phyloP scores from a whole-genome alignment of 257 asterid genomes.

The Plantago ovata region DNA sequence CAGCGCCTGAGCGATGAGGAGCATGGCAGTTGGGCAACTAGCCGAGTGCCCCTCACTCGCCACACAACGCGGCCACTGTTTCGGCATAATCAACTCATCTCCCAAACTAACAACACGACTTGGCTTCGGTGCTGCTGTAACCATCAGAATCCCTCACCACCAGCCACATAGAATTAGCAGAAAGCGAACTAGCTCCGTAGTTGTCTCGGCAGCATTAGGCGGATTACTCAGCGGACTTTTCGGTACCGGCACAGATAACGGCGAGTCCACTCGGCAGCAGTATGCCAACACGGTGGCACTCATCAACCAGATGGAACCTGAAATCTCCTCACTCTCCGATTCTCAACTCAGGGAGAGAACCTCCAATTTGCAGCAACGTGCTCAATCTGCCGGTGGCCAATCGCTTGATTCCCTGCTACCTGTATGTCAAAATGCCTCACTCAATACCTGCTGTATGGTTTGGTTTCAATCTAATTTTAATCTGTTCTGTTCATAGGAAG shows the following conservation, averaged over 20 bases:
- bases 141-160: too few species aligned
- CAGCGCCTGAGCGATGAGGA: too few species aligned
- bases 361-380: slow-evolving; percentile 59
- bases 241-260: slow-evolving; percentile 57
- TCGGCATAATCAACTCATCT: too few species aligned
- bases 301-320: slow-evolving; percentile 67
- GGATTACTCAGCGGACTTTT: slow-evolving; percentile 88
- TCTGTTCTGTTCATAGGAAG: slow-evolving; percentile 61
- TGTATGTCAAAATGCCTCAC: slow-evolving; percentile 34
- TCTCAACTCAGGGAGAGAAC: slow-evolving; percentile 73
- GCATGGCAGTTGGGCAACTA: too few species aligned
- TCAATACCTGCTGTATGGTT: too few species aligned
- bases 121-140: too few species aligned
- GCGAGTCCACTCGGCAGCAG: slow-evolving; percentile 74
- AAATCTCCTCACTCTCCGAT: slow-evolving; percentile 72
- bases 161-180: too few species aligned
- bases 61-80: too few species aligned
- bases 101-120: too few species aligned
- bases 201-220: slow-evolving; percentile 58
- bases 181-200: not conserved
- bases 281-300: slow-evolving; percentile 53
- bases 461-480: not conserved
- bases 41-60: too few species aligned
- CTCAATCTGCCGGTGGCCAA: slow-evolving; percentile 37
- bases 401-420: slow-evolving; percentile 86